phyloP scores from a whole-genome alignment of 129 eudicot species.

The Tagetes erecta region DNA sequence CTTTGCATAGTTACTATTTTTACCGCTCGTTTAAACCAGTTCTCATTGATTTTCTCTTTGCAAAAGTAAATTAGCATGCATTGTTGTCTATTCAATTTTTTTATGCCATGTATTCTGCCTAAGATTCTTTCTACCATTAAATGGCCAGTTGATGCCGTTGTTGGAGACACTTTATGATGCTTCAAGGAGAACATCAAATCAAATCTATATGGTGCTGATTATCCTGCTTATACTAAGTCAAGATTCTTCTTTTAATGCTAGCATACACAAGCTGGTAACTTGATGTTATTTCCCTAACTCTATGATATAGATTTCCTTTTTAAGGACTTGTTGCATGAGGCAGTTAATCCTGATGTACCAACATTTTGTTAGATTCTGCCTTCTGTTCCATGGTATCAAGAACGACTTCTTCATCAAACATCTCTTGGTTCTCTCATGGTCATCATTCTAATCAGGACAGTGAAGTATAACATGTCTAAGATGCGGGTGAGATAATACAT shows the following conservation, averaged over 20 bases:
- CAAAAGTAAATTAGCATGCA: constrained; percentile 1
- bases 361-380: constrained; percentile 70
- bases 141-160: constrained; percentile 85
- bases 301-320: not conserved
- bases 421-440: constrained; percentile 98
- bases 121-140: constrained; percentile 22
- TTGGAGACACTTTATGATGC: constrained; percentile 90
- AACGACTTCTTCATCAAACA: constrained; percentile 91
- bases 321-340: constrained; percentile 3
- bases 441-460: constrained; percentile 82
- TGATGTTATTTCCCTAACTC: not conserved
- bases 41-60: not conserved
- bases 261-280: constrained; percentile 87
- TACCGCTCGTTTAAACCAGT: constrained; percentile 1
- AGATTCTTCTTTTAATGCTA: constrained; percentile 90
- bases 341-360: constrained; percentile 21
- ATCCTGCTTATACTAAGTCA: constrained; percentile 95
- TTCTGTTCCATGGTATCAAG: constrained; percentile 93
- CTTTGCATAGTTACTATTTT: constrained; percentile 11
- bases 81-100: constrained; percentile 17
- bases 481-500: constrained; percentile 59
- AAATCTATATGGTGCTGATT: constrained; percentile 92
- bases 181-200: constrained; percentile 83
- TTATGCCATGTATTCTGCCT: constrained; percentile 23
- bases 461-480: constrained; percentile 88